Evolutionary conservation across 331 rosid genomes (phyloP), one percentile per base, ranked within the genome.

Genomic region (Pyrus hybrid): DNA sequence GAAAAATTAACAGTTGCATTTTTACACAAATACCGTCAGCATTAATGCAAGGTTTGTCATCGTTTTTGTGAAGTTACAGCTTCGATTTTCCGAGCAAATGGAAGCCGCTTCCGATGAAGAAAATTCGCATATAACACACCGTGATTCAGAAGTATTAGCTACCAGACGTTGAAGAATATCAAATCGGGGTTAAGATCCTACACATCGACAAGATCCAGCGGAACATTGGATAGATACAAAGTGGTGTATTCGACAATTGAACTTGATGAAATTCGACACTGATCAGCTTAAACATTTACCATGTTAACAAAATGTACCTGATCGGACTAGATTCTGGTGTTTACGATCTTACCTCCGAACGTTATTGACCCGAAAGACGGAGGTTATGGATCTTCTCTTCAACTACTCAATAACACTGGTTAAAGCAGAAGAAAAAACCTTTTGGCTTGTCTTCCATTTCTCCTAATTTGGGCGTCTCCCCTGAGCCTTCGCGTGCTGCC

Each of bases 381-480:
- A 76, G 72, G 69, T 22, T 35, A 7, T 41, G 18, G 49, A 54
- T 64, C 33, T 78, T 80, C 63, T 47, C 37, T 76, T 74, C 78
- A 22, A 63, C 69, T 69, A 62, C 79, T 88, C 86, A 91, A 80
- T 79, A 93, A 82, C 98, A 93, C 76, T 88, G 90, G 69, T 86
- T 86, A 80, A 89, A 91, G 82, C 98, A 93, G 86, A 88, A 90
- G 83, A 93, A 92, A 77, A 92, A 85, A 60, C 98, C 91, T 60
- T 75, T 88, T 60, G 89, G 88, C 80, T 86, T 79, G 30, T 78
- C 78, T 83, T 89, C 96, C 63, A 79, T 89, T 30, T 79, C 80
- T 61, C 79, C 81, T 86, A 51, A 51, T 51, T 86, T 91, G 1
- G 91, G 93, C 23, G 89, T 93, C 63, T 87, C 90, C 64, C 91